Base-by-base conservation (phyloP, 1,284 basidiomycete genomes). In the Ganoderma sp. region DNA sequence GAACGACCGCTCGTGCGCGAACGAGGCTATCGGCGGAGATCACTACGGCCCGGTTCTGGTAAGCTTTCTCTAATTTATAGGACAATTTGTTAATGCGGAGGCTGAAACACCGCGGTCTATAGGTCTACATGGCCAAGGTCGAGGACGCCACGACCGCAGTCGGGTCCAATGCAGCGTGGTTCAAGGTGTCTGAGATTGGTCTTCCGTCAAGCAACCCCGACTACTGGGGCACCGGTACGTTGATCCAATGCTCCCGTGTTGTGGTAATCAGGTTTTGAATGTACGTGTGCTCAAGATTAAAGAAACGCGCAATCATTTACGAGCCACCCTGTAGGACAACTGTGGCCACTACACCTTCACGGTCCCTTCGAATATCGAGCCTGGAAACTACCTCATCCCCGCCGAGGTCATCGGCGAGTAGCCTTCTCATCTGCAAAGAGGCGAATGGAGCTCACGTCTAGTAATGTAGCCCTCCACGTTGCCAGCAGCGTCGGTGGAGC, bases 311-410 rank as follows among this genome's bases (percentile, higher is more conserved):
- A 5, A 61, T 41, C 37, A 19, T 3, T 28, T 7, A 25, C 39
- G 19, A 15, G 60, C 19, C 64, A 12, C 25, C 15, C 22, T 62
- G 37, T 64, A 81, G 78, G 81, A 84, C 69, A 86, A 86, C 78
- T 85, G 84, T 67, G 85, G 85, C 17, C 84, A 86, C 74, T 84
- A 79, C 73, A 83, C 82, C 1, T 84, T 86, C 78, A 84, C 79
- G 61, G 78, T 86, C 34, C 85, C 85, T 4, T 70, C 75, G 0
- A 78, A 79, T 64, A 81, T 86, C 68, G 82, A 81, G 4, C 82
- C 84, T 52, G 85, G 85, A 39, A 80, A 86, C 75, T 86, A 87
- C 74, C 79, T 86, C 57, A 78, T 87, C 64, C 84, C 84, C 58
- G 83, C 85, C 25, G 85, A 87, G 74, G 84, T 84, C 60, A 84